A percentile compares a stretch with the other conserved stretches of the same genome.
These are phyloP conservation scores for Stagonosporopsis cucurbitacearum DNA, from an alignment of 2,329 filamentous ascomycete species.

Conservation along the genomic window DNA sequence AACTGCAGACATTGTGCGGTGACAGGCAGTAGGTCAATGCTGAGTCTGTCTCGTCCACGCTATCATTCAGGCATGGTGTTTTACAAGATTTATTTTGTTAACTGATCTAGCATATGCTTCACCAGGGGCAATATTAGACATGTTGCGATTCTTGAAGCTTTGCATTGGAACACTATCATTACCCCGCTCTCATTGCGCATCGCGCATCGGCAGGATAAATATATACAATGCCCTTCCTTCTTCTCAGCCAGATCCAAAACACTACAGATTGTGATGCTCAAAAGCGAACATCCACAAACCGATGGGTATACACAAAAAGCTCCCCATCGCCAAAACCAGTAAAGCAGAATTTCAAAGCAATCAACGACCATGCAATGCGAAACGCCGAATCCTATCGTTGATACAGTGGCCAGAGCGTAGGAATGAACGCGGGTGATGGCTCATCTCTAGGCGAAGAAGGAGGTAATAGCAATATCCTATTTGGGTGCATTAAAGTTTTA, in stretches of 20 bases:
- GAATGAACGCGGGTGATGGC: constrained; percentile 2
- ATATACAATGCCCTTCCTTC: constrained; percentile 11
- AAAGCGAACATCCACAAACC: constrained; percentile 28
- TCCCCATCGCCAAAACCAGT: constrained; percentile 26
- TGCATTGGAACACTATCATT: constrained; percentile 13
- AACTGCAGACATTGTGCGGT: background rate
- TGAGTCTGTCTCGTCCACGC: background rate
- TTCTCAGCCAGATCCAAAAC: constrained; percentile 6
- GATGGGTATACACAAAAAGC: constrained; percentile 46
- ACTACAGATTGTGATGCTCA: constrained; percentile 18
- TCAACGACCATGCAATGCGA: constrained; percentile 12
- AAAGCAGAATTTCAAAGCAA: constrained; percentile 18
- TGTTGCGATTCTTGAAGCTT: constrained; percentile 3
- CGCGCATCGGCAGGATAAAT: constrained; percentile 4
- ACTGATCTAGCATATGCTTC: background rate
- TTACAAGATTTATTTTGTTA: background rate
- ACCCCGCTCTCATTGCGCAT: constrained; percentile 1
- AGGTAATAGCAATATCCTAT: constrained; percentile 10
- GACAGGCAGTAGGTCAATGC: too few species aligned
- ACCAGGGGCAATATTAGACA: background rate
- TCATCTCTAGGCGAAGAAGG: constrained; percentile 13
- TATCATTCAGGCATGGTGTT: background rate
- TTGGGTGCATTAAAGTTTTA: constrained; percentile 13
- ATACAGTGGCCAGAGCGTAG: constrained; percentile 7
- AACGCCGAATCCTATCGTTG: constrained; percentile 26